These are phyloP conservation scores for Angomonas deanei DNA, from an alignment of 208 protist species.

Conservation along the genomic window DNA sequence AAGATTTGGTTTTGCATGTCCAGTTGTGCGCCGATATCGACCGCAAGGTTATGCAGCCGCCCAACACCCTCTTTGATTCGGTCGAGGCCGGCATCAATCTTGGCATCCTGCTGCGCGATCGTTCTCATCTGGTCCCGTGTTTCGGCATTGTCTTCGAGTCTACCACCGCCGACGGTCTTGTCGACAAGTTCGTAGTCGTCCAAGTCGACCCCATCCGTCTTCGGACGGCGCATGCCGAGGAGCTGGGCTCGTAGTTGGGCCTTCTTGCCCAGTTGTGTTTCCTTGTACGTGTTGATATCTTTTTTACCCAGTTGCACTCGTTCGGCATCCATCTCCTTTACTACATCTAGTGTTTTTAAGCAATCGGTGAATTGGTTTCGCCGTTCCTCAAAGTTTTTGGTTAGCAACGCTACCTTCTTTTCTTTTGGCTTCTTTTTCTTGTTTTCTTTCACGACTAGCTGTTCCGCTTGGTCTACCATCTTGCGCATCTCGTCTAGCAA, in stretches of 20 bases:
- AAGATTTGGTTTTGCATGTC: slow-evolving; percentile 66
- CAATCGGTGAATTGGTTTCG: slow-evolving; percentile 40
- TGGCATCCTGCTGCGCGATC: slow-evolving; percentile 50
- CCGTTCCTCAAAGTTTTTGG: slow-evolving; percentile 31
- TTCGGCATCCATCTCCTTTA: slow-evolving; percentile 46
- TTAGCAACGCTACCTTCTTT: slow-evolving; percentile 35
- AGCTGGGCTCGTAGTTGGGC: slow-evolving; percentile 54
- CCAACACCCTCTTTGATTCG: slow-evolving; percentile 52
- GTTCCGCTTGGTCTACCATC: slow-evolving; percentile 39
- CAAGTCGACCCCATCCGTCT: slow-evolving; percentile 7
- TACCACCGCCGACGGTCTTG: slow-evolving; percentile 46
- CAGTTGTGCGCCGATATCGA: slow-evolving; percentile 54
- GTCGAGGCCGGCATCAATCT: slow-evolving; percentile 58
- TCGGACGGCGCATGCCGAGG: slow-evolving; percentile 25
- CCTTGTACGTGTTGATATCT: slow-evolving; percentile 29
- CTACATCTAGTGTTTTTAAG: slow-evolving; percentile 34
- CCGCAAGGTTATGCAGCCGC: slow-evolving; percentile 39
- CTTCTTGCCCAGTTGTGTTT: slow-evolving; percentile 41
- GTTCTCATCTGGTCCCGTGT: slow-evolving; percentile 59
- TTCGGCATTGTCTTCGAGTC: slow-evolving; percentile 52
- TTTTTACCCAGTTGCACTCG: slow-evolving; percentile 20
- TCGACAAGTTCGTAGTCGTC: slow-evolving; percentile 35
- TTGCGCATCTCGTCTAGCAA: slow-evolving; percentile 42
- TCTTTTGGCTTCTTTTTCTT: slow-evolving; percentile 43
- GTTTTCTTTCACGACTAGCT: slow-evolving; percentile 30